Conservation (phyloP, 2,329 filamentous ascomycete species). For the Venturiaceae sp. region DNA sequence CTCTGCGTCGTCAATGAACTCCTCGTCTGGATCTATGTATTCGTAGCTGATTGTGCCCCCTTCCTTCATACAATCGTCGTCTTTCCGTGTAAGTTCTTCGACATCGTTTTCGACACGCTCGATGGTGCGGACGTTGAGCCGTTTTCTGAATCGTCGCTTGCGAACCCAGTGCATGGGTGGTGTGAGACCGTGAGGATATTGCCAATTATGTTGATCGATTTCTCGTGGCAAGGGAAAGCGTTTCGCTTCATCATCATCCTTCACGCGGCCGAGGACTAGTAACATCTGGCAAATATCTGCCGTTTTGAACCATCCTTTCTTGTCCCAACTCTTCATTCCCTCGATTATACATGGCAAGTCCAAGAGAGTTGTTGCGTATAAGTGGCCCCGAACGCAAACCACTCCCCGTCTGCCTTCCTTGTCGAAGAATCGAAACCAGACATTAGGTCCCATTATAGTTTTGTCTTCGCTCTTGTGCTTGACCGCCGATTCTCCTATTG, state of each 20-base stretch:
- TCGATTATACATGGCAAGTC: slow-evolving; percentile 83
- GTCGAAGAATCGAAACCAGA: slow-evolving; percentile 72
- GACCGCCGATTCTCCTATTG: slow-evolving; percentile 66
- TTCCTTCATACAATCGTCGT: slow-evolving; percentile 40
- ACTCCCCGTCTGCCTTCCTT: slow-evolving; percentile 63
- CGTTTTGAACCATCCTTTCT: slow-evolving; percentile 78
- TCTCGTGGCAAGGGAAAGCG: slow-evolving; percentile 56
- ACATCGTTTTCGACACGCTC: slow-evolving; percentile 77
- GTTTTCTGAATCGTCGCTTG: slow-evolving; percentile 74
- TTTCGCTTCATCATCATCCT: slow-evolving; percentile 41
- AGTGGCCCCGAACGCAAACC: slow-evolving; percentile 57
- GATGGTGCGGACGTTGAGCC: slow-evolving; percentile 72
- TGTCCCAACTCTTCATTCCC: slow-evolving; percentile 89
- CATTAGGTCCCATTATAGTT: slow-evolving; percentile 52
- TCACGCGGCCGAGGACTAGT: slow-evolving; percentile 61
- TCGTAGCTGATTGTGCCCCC: slow-evolving; percentile 15
- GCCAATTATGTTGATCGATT: slow-evolving; percentile 57
- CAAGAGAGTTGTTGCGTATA: slow-evolving; percentile 70
- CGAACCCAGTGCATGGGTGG: slow-evolving; percentile 81
- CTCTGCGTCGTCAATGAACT: slow-evolving; percentile 21
- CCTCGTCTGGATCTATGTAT: slow-evolving; percentile 24
- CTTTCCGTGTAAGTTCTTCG: slow-evolving; percentile 60
- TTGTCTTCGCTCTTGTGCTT: slow-evolving; percentile 41
- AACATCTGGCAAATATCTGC: slow-evolving; percentile 87
- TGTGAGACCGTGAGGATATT: slow-evolving; percentile 77